Conservation (phyloP, 1,284 basidiomycete species). For the Tremellales sp. region DNA sequence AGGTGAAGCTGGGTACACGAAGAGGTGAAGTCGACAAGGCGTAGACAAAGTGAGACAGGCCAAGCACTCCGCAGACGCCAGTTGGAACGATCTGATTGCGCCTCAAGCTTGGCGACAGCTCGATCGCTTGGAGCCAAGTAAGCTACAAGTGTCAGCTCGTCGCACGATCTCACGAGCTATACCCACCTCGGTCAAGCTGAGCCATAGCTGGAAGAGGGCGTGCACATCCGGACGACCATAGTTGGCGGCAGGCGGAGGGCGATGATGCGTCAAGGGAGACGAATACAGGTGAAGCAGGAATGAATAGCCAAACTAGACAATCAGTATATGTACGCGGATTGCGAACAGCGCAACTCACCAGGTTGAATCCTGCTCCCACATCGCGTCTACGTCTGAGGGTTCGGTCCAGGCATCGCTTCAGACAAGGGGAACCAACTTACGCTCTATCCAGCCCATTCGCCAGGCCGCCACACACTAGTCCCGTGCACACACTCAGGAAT, state of each 20-base stretch:
- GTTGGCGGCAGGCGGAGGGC: slow-evolving; percentile 17
- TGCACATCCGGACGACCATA: slow-evolving; percentile 42
- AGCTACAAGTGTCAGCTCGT: slow-evolving; percentile 20
- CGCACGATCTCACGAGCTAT: background rate
- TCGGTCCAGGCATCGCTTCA: background rate
- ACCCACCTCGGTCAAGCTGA: slow-evolving; percentile 42
- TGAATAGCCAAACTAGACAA: slow-evolving; percentile 35
- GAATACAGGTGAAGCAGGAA: slow-evolving; percentile 47
- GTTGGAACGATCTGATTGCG: slow-evolving; percentile 43
- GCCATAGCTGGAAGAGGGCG: slow-evolving; percentile 44
- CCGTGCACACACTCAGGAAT: slow-evolving; percentile 41
- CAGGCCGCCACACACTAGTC: slow-evolving; percentile 34
- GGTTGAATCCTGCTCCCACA: slow-evolving; percentile 42
- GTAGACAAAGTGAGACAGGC: slow-evolving; percentile 41
- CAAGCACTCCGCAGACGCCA: slow-evolving; percentile 38
- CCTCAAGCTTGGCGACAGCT: slow-evolving; percentile 27
- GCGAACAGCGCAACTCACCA: slow-evolving; percentile 25
- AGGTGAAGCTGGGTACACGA: slow-evolving; percentile 45
- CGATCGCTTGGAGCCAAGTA: slow-evolving; percentile 42
- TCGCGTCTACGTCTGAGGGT: slow-evolving; percentile 29
- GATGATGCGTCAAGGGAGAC: slow-evolving; percentile 44
- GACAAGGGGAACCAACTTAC: slow-evolving; percentile 16
- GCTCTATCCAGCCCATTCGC: slow-evolving; percentile 39
- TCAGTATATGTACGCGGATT: slow-evolving; percentile 1
- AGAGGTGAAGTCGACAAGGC: slow-evolving; percentile 33